Base-by-base conservation (phyloP, 768 basidiomycete genomes). In the Lentinula detonsa region DNA sequence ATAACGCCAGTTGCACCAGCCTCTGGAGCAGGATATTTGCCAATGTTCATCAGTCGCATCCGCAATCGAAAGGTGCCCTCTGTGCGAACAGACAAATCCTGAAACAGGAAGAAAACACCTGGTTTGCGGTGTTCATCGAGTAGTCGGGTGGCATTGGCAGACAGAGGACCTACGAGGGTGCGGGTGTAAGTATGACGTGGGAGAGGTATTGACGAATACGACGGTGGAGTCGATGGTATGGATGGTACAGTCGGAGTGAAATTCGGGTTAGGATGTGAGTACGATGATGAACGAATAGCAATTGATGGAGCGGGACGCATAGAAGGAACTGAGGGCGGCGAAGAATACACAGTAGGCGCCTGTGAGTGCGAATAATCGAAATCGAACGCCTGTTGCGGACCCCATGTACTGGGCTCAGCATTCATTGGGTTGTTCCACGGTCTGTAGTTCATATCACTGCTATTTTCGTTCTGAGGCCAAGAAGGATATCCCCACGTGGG, bases 101-200 rank as follows among this genome's bases (percentile, higher is more conserved):
- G 93, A 75, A 95, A 93, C 63, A 97, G 86, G 77, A 97, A 98
- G 74, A 93, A 98, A 64, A 97, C 88, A 6, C 95, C 95, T 55
- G 84, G 81, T 63, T 87, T 86, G 63, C 90, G 87, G 72, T 94
- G 85, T 69, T 93, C 91, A 70, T 96, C 94, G 60, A 85, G 75
- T 55, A 97, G 79, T 54, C 88, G 85, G 71, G 88, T 90, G 15
- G 93, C 95, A 70, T 92, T 91, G 34, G 93, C 86, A 16, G 89
- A 89, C 15, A 96, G 80, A 1, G 93, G 91, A 8, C 95, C 95
- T 61, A 97, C 92, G 6, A 97, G 83, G 1, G 94, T 95, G 57
- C 93, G 84, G 10, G 91, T 91, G 72, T 91, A 94, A 5, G 85
- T 78, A 65, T 89, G 82, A 60, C 86, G 79, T n/a, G 86, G 80